Conservation (phyloP, 352 stramenopile genomes). For the Phytopythium ostracodes region DNA sequence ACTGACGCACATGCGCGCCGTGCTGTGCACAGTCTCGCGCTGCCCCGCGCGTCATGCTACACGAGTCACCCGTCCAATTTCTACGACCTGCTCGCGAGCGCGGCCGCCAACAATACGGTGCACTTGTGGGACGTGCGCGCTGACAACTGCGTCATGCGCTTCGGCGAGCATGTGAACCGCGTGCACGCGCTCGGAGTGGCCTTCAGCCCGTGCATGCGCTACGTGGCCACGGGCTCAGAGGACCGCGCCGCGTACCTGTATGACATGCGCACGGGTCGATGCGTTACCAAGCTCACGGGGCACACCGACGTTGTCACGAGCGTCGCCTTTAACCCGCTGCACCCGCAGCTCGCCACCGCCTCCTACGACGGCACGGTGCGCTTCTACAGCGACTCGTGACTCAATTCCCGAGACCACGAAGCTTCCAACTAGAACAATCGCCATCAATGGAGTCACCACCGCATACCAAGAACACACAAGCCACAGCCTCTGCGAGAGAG, state of each 20-base stretch:
- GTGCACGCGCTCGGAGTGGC: constrained; percentile 63
- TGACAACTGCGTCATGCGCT: constrained; percentile 83
- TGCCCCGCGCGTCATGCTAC: constrained; percentile 66
- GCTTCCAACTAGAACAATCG: background rate
- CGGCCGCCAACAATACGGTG: constrained; percentile 57
- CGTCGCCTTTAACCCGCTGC: constrained; percentile 75
- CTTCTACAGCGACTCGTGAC: constrained; percentile 32
- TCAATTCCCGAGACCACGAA: background rate
- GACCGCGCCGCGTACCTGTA: constrained; percentile 82
- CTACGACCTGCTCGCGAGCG: constrained; percentile 83
- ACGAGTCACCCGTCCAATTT: constrained; percentile 69
- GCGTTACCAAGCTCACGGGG: constrained; percentile 48
- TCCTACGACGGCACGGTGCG: constrained; percentile 72
- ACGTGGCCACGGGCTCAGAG: constrained; percentile 84
- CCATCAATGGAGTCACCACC: background rate
- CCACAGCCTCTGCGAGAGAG: background rate
- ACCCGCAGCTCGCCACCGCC: constrained; percentile 77
- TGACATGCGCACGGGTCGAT: constrained; percentile 74
- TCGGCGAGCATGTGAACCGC: constrained; percentile 81
- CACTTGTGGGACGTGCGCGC: constrained; percentile 86
- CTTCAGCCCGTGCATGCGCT: constrained; percentile 90
- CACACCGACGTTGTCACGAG: constrained; percentile 77
- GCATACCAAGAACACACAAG: background rate
- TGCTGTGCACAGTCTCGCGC: constrained; percentile 54
- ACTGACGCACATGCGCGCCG: constrained; percentile 48